These are phyloP conservation scores for Brassica rapa DNA, from an alignment of 345 rosid genomes.

Conservation along the genomic window DNA sequence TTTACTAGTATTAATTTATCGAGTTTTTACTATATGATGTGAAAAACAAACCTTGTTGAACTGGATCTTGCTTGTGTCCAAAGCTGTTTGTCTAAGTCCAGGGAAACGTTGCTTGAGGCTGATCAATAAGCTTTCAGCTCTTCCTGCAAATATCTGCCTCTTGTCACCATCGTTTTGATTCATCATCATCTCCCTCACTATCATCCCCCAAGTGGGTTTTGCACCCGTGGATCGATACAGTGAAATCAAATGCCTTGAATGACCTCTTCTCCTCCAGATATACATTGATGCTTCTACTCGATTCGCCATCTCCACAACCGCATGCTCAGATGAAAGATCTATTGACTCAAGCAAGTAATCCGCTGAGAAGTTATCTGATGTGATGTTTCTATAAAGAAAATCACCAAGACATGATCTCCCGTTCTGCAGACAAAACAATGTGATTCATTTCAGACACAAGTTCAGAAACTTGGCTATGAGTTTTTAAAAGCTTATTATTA, in stretches of 20 bases:
- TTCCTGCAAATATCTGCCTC: constrained; percentile 75
- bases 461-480: background rate
- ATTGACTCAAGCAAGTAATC: constrained; percentile 83
- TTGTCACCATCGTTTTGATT: constrained; percentile 80
- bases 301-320: constrained; percentile 81
- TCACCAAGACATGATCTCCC: constrained; percentile 90
- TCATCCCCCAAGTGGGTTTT: constrained; percentile 82
- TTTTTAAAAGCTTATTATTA: background rate
- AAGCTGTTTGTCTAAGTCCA: constrained; percentile 75
- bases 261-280: constrained; percentile 73
- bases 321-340: constrained; percentile 81
- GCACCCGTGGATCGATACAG: constrained; percentile 58
- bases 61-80: constrained; percentile 93
- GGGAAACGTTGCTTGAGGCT: constrained; percentile 91
- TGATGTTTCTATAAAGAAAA: constrained; percentile 71
- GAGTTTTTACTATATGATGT: background rate
- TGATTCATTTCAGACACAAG: background rate
- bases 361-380: constrained; percentile 77
- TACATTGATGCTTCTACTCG: constrained; percentile 81
- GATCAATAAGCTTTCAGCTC: constrained; percentile 81
- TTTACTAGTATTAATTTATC: no score
- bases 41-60: constrained; percentile 69
- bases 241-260: constrained; percentile 54
- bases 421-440: constrained; percentile 52
- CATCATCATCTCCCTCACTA: constrained; percentile 87